Evolutionary conservation across 352 stramenopile species (phyloP).

Genomic region (Pythium aquatile): DNA sequence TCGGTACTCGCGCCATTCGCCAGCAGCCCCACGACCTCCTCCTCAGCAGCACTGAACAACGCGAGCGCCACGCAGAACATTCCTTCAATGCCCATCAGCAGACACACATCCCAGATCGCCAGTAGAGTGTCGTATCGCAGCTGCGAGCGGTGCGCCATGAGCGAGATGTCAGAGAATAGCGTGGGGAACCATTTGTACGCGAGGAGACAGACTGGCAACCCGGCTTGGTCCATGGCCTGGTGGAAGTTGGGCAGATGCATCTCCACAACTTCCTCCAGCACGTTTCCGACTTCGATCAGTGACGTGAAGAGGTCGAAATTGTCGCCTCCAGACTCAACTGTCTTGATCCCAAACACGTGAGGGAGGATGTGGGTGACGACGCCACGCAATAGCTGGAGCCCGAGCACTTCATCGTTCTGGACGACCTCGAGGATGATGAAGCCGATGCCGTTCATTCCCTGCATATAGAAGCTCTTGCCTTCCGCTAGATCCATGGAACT

Average conservation of each 20-base stretch:
- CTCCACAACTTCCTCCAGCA: constrained; percentile 72
- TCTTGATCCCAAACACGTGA: constrained; percentile 72
- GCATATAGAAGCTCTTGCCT: constrained; percentile 72
- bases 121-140: constrained; percentile 75
- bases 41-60: constrained; percentile 62
- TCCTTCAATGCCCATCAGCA: constrained; percentile 77
- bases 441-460: constrained; percentile 83
- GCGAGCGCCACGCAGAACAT: constrained; percentile 76
- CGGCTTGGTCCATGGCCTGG: constrained; percentile 47
- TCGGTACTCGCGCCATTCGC: constrained; percentile 47
- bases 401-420: constrained; percentile 47
- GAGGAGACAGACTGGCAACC: constrained; percentile 69
- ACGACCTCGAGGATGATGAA: constrained; percentile 75
- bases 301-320: constrained; percentile 76
- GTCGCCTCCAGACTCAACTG: constrained; percentile 33
- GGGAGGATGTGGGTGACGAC: constrained; percentile 66
- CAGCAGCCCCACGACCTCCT: constrained; percentile 45
- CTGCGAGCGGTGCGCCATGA: constrained; percentile 72
- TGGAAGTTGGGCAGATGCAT: constrained; percentile 67
- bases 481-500: constrained; percentile 21
- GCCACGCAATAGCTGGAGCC: constrained; percentile 62
- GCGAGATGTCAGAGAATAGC: constrained; percentile 80
- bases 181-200: constrained; percentile 90
- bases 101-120: constrained; percentile 76
- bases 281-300: constrained; percentile 62